Percentiles rank a stretch among this genome's conserved stretches.
Evolutionary conservation across 2,329 filamentous ascomycete genomes (phyloP).

Genomic region (Aspergillus pseudotamarii): DNA sequence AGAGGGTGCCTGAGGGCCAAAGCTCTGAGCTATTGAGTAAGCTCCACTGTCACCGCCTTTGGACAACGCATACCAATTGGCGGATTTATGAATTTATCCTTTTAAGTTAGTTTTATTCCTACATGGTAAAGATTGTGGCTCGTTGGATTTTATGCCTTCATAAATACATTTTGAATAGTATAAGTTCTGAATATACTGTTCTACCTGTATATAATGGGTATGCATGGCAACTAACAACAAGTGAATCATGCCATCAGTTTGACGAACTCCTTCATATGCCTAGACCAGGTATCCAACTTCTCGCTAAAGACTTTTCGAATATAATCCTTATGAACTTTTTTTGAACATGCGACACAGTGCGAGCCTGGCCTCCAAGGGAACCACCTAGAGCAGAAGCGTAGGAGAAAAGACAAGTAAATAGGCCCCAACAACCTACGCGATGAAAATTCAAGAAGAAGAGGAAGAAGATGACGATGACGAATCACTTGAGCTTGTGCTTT

Average conservation of each 20-base stretch:
- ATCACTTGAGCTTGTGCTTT: constrained; percentile 18
- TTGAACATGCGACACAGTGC: not conserved
- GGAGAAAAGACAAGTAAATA: not conserved
- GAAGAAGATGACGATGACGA: constrained; percentile 10
- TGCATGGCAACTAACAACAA: not conserved
- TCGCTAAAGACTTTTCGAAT: constrained; percentile 9
- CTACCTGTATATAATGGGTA: not conserved
- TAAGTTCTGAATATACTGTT: constrained; percentile 1
- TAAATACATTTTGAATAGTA: not conserved
- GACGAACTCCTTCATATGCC: constrained; percentile 14
- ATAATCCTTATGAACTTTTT: constrained; percentile 7
- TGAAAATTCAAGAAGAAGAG: not conserved
- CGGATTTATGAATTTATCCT: not conserved
- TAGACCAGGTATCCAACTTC: constrained; percentile 19
- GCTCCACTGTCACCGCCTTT: constrained; percentile 37
- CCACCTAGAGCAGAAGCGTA: not conserved
- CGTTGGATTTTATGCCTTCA: not conserved
- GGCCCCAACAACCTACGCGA: not conserved
- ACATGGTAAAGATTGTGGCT: not conserved
- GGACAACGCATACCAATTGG: not conserved
- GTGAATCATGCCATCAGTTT: not conserved
- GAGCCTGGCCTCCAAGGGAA: not conserved
- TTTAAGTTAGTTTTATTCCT: not conserved
- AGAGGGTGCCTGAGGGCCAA: constrained; percentile 37
- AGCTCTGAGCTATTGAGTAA: constrained; percentile 40